Evolutionary conservation across 805 yeast genomes (phyloP), one percentile per base, ranked within the genome.

Genomic region (Metschnikowia continentalis): DNA sequence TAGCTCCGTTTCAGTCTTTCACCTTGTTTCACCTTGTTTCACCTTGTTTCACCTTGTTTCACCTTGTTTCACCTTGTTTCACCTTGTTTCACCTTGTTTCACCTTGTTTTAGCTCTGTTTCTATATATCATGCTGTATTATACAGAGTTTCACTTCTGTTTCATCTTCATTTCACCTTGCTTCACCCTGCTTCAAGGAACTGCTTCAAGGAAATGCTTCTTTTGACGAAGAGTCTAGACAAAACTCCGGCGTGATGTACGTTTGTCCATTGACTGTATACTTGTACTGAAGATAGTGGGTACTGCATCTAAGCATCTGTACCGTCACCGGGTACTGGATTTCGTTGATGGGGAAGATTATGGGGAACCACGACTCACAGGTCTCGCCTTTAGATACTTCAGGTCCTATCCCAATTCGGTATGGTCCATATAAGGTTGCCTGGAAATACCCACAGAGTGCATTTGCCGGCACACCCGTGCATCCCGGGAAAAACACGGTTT

Each of bases 391-490:
- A 22, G 43, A n/a, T 23, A 49, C 36, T 6, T 42, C 53, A 2
- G 58, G 57, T 2, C 47, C 38, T 8, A 78, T 83, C 30, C 86
- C 78, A 4, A 88, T 69, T 7, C 62, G 62, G 22, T 83, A 71
- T 43, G 81, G 84, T 1, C 77, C 79, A 63, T 82, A 88, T n/a
- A 90, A 72, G 2, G 68, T 77, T 0, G 94, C 83, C n/a, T 75
- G 76, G 61, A 91, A 91, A 61, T 74, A 83, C 0, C 97, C 97
- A 3, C 82, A 71, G 35, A 90, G 64, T 0, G 92, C 96, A 63
- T 89, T 91, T 2, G 42, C 47, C 5, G 39, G 15, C 8, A 48
- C 51, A 3, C 42, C 42, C 42, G 19, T 23, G 10, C 22, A 26
- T 8, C n/a, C 79, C 48, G 78, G 74, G 53, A 84, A 77, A 0